Percentiles rank a stretch among this genome's conserved stretches.
Evolutionary conservation across 2,329 filamentous ascomycete genomes (phyloP).

Genomic region (Paecilomyces fulvus): DNA sequence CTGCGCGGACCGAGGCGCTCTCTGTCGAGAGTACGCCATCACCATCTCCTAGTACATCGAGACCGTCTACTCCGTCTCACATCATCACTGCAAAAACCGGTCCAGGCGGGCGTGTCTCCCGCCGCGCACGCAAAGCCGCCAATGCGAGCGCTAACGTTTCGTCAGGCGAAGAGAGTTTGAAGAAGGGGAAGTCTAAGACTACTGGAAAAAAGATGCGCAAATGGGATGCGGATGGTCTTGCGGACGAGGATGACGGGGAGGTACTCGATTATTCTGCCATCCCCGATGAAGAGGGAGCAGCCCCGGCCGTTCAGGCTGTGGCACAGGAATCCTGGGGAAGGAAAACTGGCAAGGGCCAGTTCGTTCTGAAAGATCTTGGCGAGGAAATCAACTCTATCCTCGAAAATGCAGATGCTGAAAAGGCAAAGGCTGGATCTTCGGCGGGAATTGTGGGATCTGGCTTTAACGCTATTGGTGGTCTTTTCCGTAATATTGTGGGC

Average conservation of each 20-base stretch:
- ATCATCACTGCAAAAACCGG: conserved; percentile 65
- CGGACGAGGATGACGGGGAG: conserved; percentile 71
- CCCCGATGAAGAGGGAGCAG: conserved; percentile 46
- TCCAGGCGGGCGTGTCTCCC: conserved; percentile 67
- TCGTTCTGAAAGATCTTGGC: conserved; percentile 84
- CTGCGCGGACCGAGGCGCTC: conserved; percentile 33
- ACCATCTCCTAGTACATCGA: conserved; percentile 64
- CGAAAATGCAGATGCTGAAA: conserved; percentile 64
- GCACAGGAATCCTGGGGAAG: conserved; percentile 76
- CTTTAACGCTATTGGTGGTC: conserved; percentile 71
- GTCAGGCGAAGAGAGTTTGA: conserved; percentile 72
- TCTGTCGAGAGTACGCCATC: conserved; percentile 64
- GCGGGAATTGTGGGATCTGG: conserved; percentile 68
- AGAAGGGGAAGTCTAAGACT: conserved; percentile 49
- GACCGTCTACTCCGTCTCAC: conserved; percentile 69
- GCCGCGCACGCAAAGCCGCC: conserved; percentile 66
- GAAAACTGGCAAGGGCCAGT: conserved; percentile 78
- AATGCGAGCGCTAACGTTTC: conserved; percentile 46
- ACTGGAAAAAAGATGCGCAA: conserved; percentile 74
- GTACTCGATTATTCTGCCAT: conserved; percentile 84
- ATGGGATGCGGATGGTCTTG: conserved; percentile 84
- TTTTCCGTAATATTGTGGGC: conserved; percentile 91
- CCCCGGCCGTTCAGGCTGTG: conserved; percentile 61
- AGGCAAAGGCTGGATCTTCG: conserved; percentile 38
- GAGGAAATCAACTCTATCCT: conserved; percentile 90